Base-by-base conservation (phyloP, 1,139 yeast species). In the Candida sanyaensis region DNA sequence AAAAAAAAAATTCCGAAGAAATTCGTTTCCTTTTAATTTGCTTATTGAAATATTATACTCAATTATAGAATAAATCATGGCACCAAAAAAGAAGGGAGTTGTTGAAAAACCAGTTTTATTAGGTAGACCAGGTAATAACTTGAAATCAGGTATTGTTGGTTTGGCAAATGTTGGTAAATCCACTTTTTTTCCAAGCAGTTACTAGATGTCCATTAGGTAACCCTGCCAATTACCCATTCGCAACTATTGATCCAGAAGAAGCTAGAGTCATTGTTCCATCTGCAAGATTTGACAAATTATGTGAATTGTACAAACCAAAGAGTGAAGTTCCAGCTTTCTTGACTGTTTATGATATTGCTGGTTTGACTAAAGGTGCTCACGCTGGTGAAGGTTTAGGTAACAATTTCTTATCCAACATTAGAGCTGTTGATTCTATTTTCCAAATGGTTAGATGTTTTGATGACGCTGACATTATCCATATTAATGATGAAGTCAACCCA, bases 301-400 rank as follows among this genome's bases (percentile, higher is more conserved):
- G 82, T 62, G 80, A 81, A 46, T 70, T 85, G 63, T 90, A 88
- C 78, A 83, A 87, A 73, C 95, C 96, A 50, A 84, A 86, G 64
- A 80, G 89, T 53, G 88, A 84, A 66, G 95, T 93, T 50, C 98
- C 97, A 50, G 98, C 99, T 23, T 87, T 78, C 68, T 84, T 92
- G 77, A 92, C 97, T 55, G 84, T 93, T 52, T 92, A 90, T 65
- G 99, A 93, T 75, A 93, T 93, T 76, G 99, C 99, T 50, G 99
- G 99, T 71, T 81, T 93, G 68, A 92, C 97, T 57, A 90, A 91
- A 71, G 98, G 99, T 69, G 99, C 99, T 44, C 86, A 91, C 55
- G 86, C 91, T 47, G 99, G 99, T 74, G 99, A 93, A 73, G 99
- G 99, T 66, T 83, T 93, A 59, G 99, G 99, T 69, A 95, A 93